Conservation (phyloP, 176 grass and related monocot genomes). For the Raddia distichophylla region DNA sequence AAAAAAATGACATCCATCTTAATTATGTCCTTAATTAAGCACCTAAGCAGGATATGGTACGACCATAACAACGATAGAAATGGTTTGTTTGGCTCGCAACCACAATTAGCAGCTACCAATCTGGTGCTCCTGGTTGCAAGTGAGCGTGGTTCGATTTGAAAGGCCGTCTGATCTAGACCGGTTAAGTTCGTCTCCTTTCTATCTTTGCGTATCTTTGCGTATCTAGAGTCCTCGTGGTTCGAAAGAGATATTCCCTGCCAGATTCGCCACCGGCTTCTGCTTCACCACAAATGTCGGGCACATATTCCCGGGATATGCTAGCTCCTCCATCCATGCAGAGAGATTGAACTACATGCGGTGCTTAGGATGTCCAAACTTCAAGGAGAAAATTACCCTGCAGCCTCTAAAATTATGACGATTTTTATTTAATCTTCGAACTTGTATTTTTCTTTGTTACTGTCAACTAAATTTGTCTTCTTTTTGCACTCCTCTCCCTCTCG, state of each 20-base stretch:
- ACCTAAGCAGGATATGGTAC: background rate
- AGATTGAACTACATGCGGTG: no score
- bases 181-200: background rate
- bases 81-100: background rate
- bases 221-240: background rate
- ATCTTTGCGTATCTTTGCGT: background rate
- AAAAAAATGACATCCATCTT: background rate
- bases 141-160: no score
- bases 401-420: no score
- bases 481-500: no score
- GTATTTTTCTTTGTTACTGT: no score
- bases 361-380: no score
- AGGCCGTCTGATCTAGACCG: background rate
- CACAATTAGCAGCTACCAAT: background rate
- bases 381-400: no score
- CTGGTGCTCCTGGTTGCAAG: background rate
- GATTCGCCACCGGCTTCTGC: constrained; percentile 2
- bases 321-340: no score
- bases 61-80: background rate
- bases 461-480: no score
- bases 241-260: constrained; percentile 38
- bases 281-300: constrained; percentile 23
- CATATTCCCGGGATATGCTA: constrained; percentile 43
- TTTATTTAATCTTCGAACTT: no score
- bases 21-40: no score